These are phyloP conservation scores for Ulota crispa DNA, from an alignment of 225 moss, liverwort and hornwort species.

Conservation along the genomic window DNA sequence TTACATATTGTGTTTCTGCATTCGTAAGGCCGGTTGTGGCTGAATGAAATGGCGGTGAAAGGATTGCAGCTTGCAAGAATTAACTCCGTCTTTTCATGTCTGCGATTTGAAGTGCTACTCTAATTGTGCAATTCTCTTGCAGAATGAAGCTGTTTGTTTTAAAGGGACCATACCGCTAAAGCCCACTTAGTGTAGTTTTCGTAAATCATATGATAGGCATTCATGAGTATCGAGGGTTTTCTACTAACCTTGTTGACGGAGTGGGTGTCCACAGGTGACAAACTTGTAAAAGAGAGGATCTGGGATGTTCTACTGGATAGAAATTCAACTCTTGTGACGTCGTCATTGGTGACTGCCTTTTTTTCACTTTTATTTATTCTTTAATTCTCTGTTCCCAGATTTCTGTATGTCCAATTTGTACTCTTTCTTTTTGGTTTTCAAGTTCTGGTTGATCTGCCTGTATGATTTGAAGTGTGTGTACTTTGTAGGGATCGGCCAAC, in stretches of 20 bases:
- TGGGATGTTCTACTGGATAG: slow-evolving; percentile 77
- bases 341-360: slow-evolving; percentile 60
- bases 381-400: background rate
- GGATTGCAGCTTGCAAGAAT: background rate
- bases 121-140: slow-evolving; percentile 9
- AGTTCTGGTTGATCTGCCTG: background rate
- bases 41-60: background rate
- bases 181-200: background rate
- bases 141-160: slow-evolving; percentile 1
- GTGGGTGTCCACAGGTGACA: slow-evolving; percentile 62
- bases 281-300: slow-evolving; percentile 79
- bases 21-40: slow-evolving; percentile 5
- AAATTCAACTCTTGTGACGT: slow-evolving; percentile 64
- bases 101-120: slow-evolving; percentile 1
- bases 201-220: background rate
- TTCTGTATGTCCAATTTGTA: background rate
- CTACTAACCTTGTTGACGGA: slow-evolving; percentile 13
- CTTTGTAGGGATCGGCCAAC: background rate
- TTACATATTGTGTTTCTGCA: slow-evolving; percentile 22
- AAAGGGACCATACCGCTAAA: background rate
- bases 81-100: background rate
- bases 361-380: background rate
- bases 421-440: background rate
- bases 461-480: slow-evolving; percentile 3
- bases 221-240: background rate